These are phyloP conservation scores for Neospora caninum DNA, from an alignment of 169 alveolate species.

Conservation along the genomic window DNA sequence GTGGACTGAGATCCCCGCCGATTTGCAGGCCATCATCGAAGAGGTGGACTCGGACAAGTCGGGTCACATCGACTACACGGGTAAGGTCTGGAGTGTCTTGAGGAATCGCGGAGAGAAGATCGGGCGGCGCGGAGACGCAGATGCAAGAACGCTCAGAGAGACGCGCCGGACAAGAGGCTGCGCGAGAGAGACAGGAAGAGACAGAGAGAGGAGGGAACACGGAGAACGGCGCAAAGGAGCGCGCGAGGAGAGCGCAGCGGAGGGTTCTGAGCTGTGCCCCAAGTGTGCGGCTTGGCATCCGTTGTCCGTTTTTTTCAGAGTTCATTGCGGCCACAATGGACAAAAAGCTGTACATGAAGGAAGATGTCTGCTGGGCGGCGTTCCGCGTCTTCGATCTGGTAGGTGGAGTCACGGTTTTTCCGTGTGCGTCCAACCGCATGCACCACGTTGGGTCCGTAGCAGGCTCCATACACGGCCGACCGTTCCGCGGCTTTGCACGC, in stretches of 20 bases:
- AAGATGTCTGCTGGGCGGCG: slow-evolving; percentile 82
- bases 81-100: background rate
- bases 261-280: background rate
- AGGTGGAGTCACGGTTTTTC: background rate
- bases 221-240: too few relatives aligned
- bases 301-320: slow-evolving; percentile 68
- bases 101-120: background rate
- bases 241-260: too few relatives aligned
- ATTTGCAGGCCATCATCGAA: slow-evolving; percentile 80
- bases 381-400: slow-evolving; percentile 80
- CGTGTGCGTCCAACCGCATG: too few relatives aligned
- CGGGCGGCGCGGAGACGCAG: too few relatives aligned
- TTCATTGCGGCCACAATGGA: slow-evolving; percentile 86
- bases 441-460: too few relatives aligned
- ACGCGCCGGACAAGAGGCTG: too few relatives aligned
- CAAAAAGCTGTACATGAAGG: slow-evolving; percentile 75
- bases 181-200: too few relatives aligned
- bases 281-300: background rate
- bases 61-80: slow-evolving; percentile 83
- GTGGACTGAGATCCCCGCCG: slow-evolving; percentile 77
- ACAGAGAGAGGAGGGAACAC: too few relatives aligned
- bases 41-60: slow-evolving; percentile 81
- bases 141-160: too few relatives aligned
- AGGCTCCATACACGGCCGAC: too few relatives aligned
- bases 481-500: too few relatives aligned